Percentiles rank a stretch among this genome's conserved stretches.
Evolutionary conservation across 768 basidiomycete species (phyloP).

Genomic region (Leccinum aurantiacum): DNA sequence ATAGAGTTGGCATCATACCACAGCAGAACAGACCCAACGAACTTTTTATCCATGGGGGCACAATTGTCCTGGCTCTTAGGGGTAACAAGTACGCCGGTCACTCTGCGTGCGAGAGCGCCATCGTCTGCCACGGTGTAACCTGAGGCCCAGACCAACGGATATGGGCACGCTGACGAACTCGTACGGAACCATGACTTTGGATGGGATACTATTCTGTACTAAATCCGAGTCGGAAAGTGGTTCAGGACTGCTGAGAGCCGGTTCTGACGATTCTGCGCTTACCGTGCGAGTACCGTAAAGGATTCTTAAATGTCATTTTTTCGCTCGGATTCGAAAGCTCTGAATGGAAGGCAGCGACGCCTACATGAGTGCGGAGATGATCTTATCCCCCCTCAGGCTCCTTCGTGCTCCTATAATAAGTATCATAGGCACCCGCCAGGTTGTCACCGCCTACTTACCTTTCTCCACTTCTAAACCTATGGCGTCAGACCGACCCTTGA

Average conservation of each 20-base stretch:
- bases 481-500: constrained; percentile 12
- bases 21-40: constrained; percentile 56
- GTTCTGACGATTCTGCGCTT: too few relatives aligned
- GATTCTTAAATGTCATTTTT: too few relatives aligned
- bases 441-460: background rate
- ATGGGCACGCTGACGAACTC: background rate
- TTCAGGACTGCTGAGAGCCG: too few relatives aligned
- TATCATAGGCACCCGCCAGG: background rate
- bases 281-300: too few relatives aligned
- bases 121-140: constrained; percentile 50
- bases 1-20: constrained; percentile 49
- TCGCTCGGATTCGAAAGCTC: too few relatives aligned
- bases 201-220: background rate
- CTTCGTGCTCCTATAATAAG: background rate
- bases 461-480: constrained; percentile 9
- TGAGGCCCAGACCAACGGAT: constrained; percentile 57
- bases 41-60: constrained; percentile 47
- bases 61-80: constrained; percentile 51
- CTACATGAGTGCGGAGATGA: too few relatives aligned
- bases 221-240: too few relatives aligned
- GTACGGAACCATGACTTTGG: background rate
- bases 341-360: too few relatives aligned
- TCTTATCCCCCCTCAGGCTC: background rate
- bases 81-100: constrained; percentile 57
- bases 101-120: constrained; percentile 21